Evolutionary conservation across 75 land plant genomes (phyloP), one percentile per base, ranked within the genome.

Genomic region (Azolla pinnata): DNA sequence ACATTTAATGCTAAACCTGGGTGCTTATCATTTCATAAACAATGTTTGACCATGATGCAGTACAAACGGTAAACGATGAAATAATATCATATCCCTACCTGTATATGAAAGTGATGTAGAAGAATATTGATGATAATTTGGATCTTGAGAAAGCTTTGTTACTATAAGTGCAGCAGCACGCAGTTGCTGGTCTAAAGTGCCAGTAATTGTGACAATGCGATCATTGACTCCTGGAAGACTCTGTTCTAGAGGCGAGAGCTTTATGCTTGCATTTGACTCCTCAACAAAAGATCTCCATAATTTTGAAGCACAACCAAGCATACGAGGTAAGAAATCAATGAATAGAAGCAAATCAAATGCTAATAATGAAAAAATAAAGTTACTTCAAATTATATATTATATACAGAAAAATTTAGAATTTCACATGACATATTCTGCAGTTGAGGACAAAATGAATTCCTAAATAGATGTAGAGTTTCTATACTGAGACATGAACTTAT

Each of bases 171-270:
- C 70, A 34, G 81, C 59, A 18, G 84, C 90, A 7, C 73, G 62
- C 65, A 86, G 71, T 60, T 80, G 86, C 61, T 86, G 82, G 14
- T 83, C 84, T 19, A 83, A 10, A 33, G 78, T 63, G 0, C 90
- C 96, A 14, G 69, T 67, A 30, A 90, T 17, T 7, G 76, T 83
- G 25, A 90, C 87, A 26, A 90, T 60, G 60, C 87, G 77, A 51
- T 90, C 96, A 61, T 35, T 73, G 44, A 86, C 54, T 1, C 87
- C 81, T 47, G 65, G 64, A 48, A 66, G 65, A 34, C 21, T 59
- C 29, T 82, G 69, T 56, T 90, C 87, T 50, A 78, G 83, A 29
- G 90, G 79, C 2, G 96, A 86, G 64, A 90, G 75, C 73, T 90
- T 90, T 31, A 81, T 90, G 49, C 67, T 72, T 46, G 96, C 91